Evolutionary conservation across 2,329 filamentous ascomycete species (phyloP).

Genomic region (Fusarium coicis): DNA sequence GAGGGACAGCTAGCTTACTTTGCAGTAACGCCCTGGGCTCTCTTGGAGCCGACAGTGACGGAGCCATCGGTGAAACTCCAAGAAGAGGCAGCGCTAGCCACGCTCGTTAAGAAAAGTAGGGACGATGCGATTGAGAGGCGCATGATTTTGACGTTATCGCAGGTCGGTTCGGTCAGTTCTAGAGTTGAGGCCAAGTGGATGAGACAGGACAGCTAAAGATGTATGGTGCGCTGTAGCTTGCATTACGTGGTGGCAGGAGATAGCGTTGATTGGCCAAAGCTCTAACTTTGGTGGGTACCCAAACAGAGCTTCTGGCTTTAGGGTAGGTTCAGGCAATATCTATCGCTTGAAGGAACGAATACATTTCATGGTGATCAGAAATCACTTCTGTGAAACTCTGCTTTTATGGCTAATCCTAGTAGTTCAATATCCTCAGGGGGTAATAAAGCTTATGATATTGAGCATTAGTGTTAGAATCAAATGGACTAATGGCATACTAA

Average conservation of each 20-base stretch:
- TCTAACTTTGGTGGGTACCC: slow-evolving; percentile 17
- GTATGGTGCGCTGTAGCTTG: neutral
- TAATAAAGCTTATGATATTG: too few species aligned
- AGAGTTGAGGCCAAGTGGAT: slow-evolving; percentile 41
- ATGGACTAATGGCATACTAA: neutral
- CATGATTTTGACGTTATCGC: slow-evolving; percentile 47
- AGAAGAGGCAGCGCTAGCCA: slow-evolving; percentile 64
- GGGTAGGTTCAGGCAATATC: slow-evolving; percentile 7
- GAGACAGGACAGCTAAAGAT: slow-evolving; percentile 43
- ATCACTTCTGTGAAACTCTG: neutral
- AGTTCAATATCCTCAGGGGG: accelerated
- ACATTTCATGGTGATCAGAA: neutral
- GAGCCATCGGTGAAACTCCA: slow-evolving; percentile 82
- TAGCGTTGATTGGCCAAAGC: slow-evolving; percentile 41
- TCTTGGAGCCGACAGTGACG: slow-evolving; percentile 73
- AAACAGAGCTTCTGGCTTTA: slow-evolving; percentile 12
- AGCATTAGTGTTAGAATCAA: neutral
- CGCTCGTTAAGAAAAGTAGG: slow-evolving; percentile 60
- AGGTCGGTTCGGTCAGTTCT: slow-evolving; percentile 30
- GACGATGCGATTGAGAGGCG: slow-evolving; percentile 52
- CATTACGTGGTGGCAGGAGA: slow-evolving; percentile 47
- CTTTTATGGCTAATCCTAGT: neutral
- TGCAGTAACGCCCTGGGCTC: slow-evolving; percentile 70
- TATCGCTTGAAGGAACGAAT: neutral
- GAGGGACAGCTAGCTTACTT: slow-evolving; percentile 62